Evolutionary conservation across 495 filamentous ascomycete genomes (phyloP).

Genomic region (Daldinia caldariorum): DNA sequence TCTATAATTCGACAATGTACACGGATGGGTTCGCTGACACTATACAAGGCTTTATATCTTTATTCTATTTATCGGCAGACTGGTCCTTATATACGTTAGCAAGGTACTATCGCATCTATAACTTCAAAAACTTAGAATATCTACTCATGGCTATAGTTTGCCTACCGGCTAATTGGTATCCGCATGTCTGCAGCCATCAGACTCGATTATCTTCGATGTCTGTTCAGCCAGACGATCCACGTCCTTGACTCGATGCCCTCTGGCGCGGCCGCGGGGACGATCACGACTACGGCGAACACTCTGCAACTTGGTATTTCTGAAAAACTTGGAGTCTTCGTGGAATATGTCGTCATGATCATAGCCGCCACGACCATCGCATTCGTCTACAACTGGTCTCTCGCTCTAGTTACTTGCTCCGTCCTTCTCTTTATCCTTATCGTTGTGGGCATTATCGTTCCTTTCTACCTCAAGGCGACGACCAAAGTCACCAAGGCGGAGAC

Average conservation of each 20-base stretch:
- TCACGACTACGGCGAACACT: conserved; percentile 67
- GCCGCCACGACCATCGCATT: conserved; percentile 62
- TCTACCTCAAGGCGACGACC: conserved; percentile 65
- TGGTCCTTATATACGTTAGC: conserved; percentile 57
- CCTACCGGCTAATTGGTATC: conserved; percentile 60
- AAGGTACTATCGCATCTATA: conserved; percentile 45
- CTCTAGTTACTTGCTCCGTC: conserved; percentile 65
- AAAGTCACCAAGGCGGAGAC: conserved; percentile 53
- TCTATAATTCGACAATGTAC: neutral
- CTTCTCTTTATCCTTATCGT: conserved; percentile 65
- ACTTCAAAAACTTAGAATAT: neutral
- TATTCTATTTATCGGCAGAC: conserved; percentile 56
- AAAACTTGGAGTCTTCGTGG: conserved; percentile 58
- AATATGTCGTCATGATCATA: conserved; percentile 55
- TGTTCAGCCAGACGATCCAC: conserved; percentile 65
- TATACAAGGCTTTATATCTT: conserved; percentile 46
- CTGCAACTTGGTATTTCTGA: conserved; percentile 69
- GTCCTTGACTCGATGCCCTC: conserved; percentile 67
- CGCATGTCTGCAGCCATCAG: conserved; percentile 63
- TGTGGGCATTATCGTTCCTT: conserved; percentile 64
- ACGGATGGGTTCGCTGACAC: conserved; percentile 13
- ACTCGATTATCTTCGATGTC: conserved; percentile 60
- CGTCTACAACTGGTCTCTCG: conserved; percentile 65
- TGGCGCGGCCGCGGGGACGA: conserved; percentile 64
- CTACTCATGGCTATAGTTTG: conserved; percentile 47